These are phyloP conservation scores for Inga oerstediana DNA, from an alignment of 306 rosid species.

Conservation along the genomic window DNA sequence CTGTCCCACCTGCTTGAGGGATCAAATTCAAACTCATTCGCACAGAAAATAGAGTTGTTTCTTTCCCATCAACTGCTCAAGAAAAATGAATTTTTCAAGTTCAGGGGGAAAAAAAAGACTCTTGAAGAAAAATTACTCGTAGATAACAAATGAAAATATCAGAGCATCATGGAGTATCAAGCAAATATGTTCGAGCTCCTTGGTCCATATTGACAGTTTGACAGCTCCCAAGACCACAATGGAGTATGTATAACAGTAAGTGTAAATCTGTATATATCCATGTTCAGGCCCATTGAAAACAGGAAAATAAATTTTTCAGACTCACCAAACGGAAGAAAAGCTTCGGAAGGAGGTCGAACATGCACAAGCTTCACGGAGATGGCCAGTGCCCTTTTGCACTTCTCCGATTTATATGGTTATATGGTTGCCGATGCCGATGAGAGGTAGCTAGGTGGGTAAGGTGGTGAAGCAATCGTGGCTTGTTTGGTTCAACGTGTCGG, in stretches of 20 bases:
- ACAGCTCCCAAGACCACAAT: no score
- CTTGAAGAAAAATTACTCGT: neutral
- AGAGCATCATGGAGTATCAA: neutral
- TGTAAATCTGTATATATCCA: no score
- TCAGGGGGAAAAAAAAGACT: neutral
- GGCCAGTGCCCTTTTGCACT: neutral
- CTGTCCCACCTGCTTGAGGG: neutral
- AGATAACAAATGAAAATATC: neutral
- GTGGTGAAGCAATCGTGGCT: neutral
- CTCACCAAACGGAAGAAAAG: neutral
- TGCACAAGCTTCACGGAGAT: neutral
- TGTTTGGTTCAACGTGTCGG: no score
- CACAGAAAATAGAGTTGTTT: neutral
- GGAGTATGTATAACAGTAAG: no score
- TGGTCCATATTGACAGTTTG: neutral
- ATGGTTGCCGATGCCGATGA: neutral
- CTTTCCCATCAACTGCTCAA: neutral
- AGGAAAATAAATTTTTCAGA: neutral
- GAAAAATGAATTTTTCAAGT: neutral
- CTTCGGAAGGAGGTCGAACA: neutral
- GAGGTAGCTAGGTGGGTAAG: neutral
- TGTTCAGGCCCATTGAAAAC: no score
- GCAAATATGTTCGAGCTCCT: neutral
- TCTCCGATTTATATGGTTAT: neutral
- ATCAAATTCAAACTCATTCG: slow-evolving; percentile 6